A percentile compares a stretch with the other conserved stretches of the same genome.
phyloP scores from a whole-genome alignment of 805 yeast species.

The Candida vartiovaarae region DNA sequence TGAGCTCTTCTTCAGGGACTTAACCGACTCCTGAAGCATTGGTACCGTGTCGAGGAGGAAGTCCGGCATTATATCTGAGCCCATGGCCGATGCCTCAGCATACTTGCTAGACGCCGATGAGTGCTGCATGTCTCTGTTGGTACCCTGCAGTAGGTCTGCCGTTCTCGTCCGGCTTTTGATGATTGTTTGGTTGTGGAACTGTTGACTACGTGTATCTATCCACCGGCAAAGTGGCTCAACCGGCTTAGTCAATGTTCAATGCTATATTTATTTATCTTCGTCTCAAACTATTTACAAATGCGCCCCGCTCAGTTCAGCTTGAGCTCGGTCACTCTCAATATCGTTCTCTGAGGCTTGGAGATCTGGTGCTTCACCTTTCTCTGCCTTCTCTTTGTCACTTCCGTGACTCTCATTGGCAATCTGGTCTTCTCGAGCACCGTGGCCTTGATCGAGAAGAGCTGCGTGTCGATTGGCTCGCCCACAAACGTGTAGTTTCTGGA shows the following conservation, averaged over 20 bases:
- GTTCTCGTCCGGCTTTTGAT: too few species aligned
- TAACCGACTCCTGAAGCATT: conserved; percentile 2
- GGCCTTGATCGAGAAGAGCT: conserved; percentile 57
- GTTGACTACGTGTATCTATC: too few species aligned
- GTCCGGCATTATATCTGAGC: conserved; percentile 16
- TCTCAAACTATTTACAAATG: too few species aligned
- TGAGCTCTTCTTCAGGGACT: conserved; percentile 4
- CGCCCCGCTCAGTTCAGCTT: conserved; percentile 32
- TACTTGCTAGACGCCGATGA: conserved; percentile 1
- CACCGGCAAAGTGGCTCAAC: too few species aligned
- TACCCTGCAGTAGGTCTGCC: too few species aligned
- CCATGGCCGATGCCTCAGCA: conserved; percentile 7
- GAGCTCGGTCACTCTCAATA: conserved; percentile 69
- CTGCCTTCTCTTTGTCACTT: conserved; percentile 72
- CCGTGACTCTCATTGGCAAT: conserved; percentile 65
- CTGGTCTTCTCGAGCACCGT: conserved; percentile 83
- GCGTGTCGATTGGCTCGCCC: conserved; percentile 46
- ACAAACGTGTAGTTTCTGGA: conserved; percentile 72
- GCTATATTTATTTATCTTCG: too few species aligned
- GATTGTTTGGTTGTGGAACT: too few species aligned
- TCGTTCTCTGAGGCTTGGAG: conserved; percentile 68
- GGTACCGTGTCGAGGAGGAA: conserved; percentile 16
- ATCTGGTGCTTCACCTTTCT: conserved; percentile 64
- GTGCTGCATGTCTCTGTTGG: too few species aligned
- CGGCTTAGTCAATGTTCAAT: too few species aligned